These are phyloP conservation scores for Ephemerocybe angulata DNA, from an alignment of 768 basidiomycete genomes.

Conservation along the genomic window DNA sequence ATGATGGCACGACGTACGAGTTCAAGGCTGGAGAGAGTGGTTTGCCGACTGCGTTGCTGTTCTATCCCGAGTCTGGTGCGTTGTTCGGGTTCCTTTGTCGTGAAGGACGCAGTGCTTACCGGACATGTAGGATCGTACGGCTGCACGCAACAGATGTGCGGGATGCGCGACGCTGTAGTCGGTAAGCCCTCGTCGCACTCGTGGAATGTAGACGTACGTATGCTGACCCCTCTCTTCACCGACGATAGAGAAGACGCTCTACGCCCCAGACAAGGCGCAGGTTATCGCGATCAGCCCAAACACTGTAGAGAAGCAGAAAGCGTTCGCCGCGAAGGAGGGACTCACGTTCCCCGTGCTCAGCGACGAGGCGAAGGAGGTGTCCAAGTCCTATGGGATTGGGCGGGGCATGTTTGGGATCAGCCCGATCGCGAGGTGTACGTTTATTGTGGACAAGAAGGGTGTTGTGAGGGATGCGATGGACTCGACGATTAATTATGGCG, in stretches of 20 bases:
- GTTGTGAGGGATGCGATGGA: constrained; percentile 59
- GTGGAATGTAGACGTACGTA: neutral
- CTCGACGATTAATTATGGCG: constrained; percentile 57
- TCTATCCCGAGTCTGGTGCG: constrained; percentile 70
- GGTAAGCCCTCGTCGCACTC: constrained; percentile 35
- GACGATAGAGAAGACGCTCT: constrained; percentile 55
- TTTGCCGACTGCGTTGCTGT: constrained; percentile 69
- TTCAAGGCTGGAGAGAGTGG: constrained; percentile 56
- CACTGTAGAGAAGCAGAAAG: constrained; percentile 66
- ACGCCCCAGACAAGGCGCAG: constrained; percentile 58
- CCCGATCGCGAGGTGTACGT: constrained; percentile 61
- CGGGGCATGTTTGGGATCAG: constrained; percentile 65
- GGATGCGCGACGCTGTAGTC: constrained; percentile 74
- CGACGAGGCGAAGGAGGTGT: constrained; percentile 58
- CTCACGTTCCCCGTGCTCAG: constrained; percentile 81
- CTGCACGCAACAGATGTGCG: constrained; percentile 79
- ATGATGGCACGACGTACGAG: constrained; percentile 57
- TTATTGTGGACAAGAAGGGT: constrained; percentile 72
- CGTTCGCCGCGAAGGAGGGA: constrained; percentile 68
- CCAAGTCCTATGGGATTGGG: constrained; percentile 63
- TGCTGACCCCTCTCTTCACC: neutral
- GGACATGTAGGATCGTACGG: constrained; percentile 56
- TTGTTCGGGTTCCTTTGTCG: neutral
- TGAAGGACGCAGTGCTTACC: neutral
- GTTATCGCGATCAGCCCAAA: constrained; percentile 77